Evolutionary conservation across 2,329 filamentous ascomycete species (phyloP).

Genomic region (Alternaria hordeiaustralica): DNA sequence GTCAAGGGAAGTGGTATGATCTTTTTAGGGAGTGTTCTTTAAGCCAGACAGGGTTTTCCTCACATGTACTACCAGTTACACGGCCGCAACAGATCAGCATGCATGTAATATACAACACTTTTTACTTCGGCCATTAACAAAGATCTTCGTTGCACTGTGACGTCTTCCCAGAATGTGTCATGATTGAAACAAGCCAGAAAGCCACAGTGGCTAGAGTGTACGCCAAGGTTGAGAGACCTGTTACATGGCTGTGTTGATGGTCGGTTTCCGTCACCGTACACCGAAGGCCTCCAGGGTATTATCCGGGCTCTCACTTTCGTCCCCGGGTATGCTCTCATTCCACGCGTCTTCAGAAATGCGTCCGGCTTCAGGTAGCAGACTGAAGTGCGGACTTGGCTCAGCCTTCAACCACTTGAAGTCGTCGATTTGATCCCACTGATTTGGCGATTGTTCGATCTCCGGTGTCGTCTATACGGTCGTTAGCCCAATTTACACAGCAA

Average conservation of each 20-base stretch:
- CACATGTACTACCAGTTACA: slow-evolving; percentile 41
- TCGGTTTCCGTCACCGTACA: slow-evolving; percentile 1
- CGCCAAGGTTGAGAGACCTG: background rate
- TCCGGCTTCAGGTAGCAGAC: slow-evolving; percentile 66
- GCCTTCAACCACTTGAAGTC: slow-evolving; percentile 97
- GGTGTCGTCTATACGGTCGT: slow-evolving; percentile 25
- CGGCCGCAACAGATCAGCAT: slow-evolving; percentile 32
- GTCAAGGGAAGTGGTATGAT: slow-evolving; percentile 20
- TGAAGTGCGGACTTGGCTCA: slow-evolving; percentile 89
- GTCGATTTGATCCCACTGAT: slow-evolving; percentile 89
- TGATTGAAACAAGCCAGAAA: background rate
- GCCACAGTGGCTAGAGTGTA: background rate
- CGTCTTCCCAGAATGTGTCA: background rate
- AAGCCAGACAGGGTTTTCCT: slow-evolving; percentile 31
- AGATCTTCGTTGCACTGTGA: slow-evolving; percentile 5
- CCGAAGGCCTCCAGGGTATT: slow-evolving; percentile 19
- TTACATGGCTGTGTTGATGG: background rate
- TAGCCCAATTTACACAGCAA: background rate
- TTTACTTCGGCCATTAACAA: slow-evolving; percentile 22
- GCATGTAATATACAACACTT: slow-evolving; percentile 35
- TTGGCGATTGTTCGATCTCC: slow-evolving; percentile 47
- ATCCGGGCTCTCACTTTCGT: slow-evolving; percentile 16
- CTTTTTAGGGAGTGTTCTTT: slow-evolving; percentile 32
- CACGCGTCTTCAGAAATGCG: slow-evolving; percentile 70
- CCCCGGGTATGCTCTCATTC: slow-evolving; percentile 58